Evolutionary conservation across 305 asterid genomes (phyloP).

Genomic region (Solanum hybrid): DNA sequence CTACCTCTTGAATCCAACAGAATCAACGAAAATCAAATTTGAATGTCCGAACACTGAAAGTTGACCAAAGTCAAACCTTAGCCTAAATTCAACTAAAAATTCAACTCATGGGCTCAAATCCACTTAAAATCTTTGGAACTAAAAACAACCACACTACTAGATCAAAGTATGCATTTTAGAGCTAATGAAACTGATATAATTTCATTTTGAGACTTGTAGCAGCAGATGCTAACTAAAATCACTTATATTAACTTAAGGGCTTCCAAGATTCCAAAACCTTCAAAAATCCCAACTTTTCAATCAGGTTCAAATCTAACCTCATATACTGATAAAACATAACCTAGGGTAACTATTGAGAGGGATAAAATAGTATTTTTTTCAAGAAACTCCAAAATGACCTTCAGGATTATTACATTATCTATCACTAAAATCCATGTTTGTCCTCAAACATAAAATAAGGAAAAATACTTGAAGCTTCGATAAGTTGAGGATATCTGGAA

Average conservation of each 20-base stretch:
- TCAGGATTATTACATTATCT: neutral
- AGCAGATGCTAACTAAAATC: neutral
- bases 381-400: neutral
- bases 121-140: neutral
- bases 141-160: neutral
- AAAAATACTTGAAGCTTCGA: neutral
- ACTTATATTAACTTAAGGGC: neutral
- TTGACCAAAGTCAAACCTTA: neutral
- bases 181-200: neutral
- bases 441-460: neutral
- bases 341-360: neutral
- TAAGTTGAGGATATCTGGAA: neutral
- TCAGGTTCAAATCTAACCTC: neutral
- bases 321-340: neutral
- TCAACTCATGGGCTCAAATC: neutral
- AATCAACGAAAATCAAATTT: neutral
- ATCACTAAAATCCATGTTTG: neutral
- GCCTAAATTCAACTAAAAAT: neutral
- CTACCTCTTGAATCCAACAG: neutral
- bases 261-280: neutral
- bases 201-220: neutral
- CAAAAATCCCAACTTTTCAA: neutral
- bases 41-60: neutral
- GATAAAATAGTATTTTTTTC: neutral
- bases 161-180: neutral